A percentile compares a stretch with the other conserved stretches of the same genome.
phyloP scores from a whole-genome alignment of 2,329 filamentous ascomycete species.

The Ambrosiella cleistominuta region DNA sequence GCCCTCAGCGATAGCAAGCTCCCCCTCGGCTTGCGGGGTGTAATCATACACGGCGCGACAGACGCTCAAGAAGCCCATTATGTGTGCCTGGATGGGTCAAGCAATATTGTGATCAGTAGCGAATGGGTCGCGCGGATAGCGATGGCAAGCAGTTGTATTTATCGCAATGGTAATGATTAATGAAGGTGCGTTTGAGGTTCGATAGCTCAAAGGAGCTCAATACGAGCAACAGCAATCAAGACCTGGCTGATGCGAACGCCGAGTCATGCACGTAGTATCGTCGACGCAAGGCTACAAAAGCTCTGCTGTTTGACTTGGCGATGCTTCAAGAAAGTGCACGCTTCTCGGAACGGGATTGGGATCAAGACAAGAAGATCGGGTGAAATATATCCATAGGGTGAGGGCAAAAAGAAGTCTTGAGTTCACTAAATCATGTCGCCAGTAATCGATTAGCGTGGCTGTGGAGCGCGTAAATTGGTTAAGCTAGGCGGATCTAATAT shows the following conservation, averaged over 20 bases:
- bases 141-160: neutral
- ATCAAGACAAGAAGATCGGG: neutral
- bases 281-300: neutral
- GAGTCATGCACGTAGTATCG: neutral
- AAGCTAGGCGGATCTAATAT: neutral
- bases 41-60: conserved; percentile 91
- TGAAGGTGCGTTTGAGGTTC: neutral
- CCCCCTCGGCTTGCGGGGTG: conserved; percentile 65
- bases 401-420: neutral
- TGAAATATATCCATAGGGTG: neutral
- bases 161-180: neutral
- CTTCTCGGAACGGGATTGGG: neutral
- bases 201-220: neutral
- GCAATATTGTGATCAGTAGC: neutral
- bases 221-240: neutral
- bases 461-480: neutral
- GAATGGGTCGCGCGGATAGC: neutral
- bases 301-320: neutral
- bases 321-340: neutral
- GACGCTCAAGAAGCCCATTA: conserved; percentile 82
- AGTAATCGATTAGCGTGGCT: conserved; percentile 1
- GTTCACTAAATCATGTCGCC: neutral
- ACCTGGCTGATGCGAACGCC: neutral
- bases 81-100: neutral
- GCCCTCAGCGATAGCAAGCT: conserved; percentile 69